phyloP scores from a whole-genome alignment of 225 moss, liverwort and hornwort genomes.

The Neckera pumila region DNA sequence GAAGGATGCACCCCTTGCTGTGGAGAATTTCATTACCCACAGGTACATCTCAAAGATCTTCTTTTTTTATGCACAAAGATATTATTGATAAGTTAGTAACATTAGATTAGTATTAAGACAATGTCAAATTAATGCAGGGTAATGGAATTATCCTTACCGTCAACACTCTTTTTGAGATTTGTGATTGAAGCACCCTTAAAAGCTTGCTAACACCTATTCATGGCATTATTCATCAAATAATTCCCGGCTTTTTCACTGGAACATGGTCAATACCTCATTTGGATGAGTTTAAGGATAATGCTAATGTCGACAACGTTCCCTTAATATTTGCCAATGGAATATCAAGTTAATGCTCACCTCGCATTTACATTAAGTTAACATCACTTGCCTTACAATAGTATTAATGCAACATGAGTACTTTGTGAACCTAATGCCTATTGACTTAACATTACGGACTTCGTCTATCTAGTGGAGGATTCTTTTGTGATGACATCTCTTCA shows the following conservation, averaged over 20 bases:
- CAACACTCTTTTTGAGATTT: not conserved
- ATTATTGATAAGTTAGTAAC: not conserved
- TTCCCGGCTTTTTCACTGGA: not conserved
- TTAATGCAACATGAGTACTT: not conserved
- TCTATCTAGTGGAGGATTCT: not conserved
- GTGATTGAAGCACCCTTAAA: not conserved
- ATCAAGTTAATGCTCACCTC: not conserved
- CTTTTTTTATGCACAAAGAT: not conserved
- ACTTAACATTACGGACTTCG: not conserved
- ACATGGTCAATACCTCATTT: not conserved
- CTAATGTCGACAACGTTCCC: not conserved
- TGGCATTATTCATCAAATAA: not conserved
- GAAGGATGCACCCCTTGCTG: slow-evolving; percentile 50
- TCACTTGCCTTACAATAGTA: not conserved
- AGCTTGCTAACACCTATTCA: not conserved
- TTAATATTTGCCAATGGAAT: not conserved
- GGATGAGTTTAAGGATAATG: not conserved
- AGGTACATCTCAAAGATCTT: slow-evolving; percentile 15
- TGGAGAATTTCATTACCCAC: slow-evolving; percentile 62
- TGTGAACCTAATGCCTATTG: not conserved
- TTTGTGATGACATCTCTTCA: not conserved
- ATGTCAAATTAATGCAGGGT: not conserved
- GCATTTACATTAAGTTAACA: not conserved
- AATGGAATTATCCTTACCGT: not conserved
- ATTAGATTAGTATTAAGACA: too few relatives aligned